Evolutionary conservation across 352 stramenopile genomes (phyloP).

Genomic region (Globisporangium camurandrum): DNA sequence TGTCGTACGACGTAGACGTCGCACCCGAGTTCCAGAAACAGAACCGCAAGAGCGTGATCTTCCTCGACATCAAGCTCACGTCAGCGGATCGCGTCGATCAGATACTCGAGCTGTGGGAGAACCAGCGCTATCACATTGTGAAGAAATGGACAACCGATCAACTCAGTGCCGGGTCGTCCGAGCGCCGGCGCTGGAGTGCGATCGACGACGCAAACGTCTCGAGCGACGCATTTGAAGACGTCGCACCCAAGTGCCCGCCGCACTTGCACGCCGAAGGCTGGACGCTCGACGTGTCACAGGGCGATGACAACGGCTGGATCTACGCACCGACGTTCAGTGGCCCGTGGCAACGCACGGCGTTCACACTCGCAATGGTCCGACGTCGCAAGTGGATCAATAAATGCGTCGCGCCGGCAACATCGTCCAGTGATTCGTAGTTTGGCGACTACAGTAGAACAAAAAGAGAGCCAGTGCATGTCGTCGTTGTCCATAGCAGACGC

Average conservation of each 20-base stretch:
- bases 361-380: slow-evolving; percentile 70
- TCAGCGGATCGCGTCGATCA: slow-evolving; percentile 45
- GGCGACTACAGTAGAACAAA: too few relatives aligned
- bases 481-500: too few relatives aligned
- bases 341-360: slow-evolving; percentile 68
- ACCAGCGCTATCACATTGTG: slow-evolving; percentile 71
- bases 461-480: too few relatives aligned
- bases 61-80: slow-evolving; percentile 49
- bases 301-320: slow-evolving; percentile 80
- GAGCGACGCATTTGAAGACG: slow-evolving; percentile 59
- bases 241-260: slow-evolving; percentile 50
- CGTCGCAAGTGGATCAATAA: slow-evolving; percentile 82
- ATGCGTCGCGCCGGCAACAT: slow-evolving; percentile 26
- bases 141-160: slow-evolving; percentile 71
- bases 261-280: slow-evolving; percentile 57
- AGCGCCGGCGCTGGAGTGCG: slow-evolving; percentile 68
- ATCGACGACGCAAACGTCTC: slow-evolving; percentile 50
- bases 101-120: slow-evolving; percentile 79
- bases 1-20: slow-evolving; percentile 53
- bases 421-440: too few relatives aligned
- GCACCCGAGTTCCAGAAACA: slow-evolving; percentile 47
- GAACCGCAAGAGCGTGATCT: slow-evolving; percentile 46
- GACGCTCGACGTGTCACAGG: slow-evolving; percentile 67
- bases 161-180: slow-evolving; percentile 34
- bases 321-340: slow-evolving; percentile 72